These are phyloP conservation scores for Leishmania guyanensis DNA, from an alignment of 208 protist genomes.

Conservation along the genomic window DNA sequence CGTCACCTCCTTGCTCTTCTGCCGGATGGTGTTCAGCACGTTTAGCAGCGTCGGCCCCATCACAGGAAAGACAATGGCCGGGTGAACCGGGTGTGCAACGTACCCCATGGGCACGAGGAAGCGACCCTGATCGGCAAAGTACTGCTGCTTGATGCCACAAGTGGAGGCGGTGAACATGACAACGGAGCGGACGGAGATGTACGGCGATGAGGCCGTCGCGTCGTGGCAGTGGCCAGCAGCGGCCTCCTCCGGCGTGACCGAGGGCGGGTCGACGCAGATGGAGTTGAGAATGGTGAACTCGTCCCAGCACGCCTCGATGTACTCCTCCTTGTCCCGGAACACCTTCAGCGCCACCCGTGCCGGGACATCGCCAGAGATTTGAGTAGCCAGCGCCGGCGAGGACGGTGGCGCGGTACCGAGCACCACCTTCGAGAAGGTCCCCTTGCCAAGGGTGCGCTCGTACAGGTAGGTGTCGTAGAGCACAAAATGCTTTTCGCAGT, in stretches of 20 bases:
- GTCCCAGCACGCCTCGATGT: conserved; percentile 76
- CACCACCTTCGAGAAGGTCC: conserved; percentile 86
- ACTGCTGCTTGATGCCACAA: conserved; percentile 38
- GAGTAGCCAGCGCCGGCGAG: conserved; percentile 11
- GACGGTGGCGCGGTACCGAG: conserved; percentile 34
- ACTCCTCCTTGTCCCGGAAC: conserved; percentile 70
- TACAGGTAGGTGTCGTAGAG: conserved; percentile 76
- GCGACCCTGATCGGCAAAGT: conserved; percentile 51
- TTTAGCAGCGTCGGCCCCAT: conserved; percentile 75
- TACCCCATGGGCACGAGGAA: conserved; percentile 65
- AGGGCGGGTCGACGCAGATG: conserved; percentile 26
- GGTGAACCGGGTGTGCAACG: conserved; percentile 73
- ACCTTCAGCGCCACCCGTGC: conserved; percentile 71
- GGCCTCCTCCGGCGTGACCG: conserved; percentile 12
- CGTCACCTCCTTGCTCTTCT: conserved; percentile 37
- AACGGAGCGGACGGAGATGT: conserved; percentile 35
- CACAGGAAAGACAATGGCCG: conserved; percentile 72
- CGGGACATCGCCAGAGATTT: conserved; percentile 25
- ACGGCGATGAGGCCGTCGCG: conserved; percentile 14
- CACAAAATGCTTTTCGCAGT: conserved; percentile 36
- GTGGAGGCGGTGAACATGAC: conserved; percentile 42
- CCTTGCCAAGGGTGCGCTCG: conserved; percentile 65
- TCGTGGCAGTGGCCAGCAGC: conserved; percentile 14
- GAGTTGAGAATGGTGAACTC: conserved; percentile 60
- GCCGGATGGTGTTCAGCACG: conserved; percentile 50